Evolutionary conservation across 148 eudicot genomes (phyloP).

Genomic region (Polygonum aviculare): DNA sequence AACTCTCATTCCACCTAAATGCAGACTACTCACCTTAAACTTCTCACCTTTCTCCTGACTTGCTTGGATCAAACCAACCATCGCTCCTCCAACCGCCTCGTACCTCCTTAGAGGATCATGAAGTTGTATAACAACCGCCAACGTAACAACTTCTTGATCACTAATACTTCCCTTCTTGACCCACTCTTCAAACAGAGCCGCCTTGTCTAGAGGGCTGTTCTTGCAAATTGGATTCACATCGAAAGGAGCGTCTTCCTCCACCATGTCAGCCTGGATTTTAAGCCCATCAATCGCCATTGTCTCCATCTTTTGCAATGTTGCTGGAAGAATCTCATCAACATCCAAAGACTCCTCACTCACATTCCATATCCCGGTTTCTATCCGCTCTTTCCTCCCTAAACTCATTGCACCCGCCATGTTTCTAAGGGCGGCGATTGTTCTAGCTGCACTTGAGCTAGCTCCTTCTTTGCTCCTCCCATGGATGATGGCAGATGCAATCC

Average conservation of each 20-base stretch:
- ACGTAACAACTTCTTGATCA: constrained; percentile 22
- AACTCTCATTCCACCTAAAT: constrained; percentile 70
- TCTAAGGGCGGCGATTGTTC: constrained; percentile 59
- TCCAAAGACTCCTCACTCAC: constrained; percentile 54
- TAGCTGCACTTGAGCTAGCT: constrained; percentile 85
- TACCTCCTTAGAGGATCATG: constrained; percentile 81
- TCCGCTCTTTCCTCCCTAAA: constrained; percentile 68
- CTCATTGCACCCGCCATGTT: constrained; percentile 61
- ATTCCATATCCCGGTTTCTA: constrained; percentile 81
- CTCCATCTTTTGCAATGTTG: constrained; percentile 82
- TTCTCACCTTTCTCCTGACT: constrained; percentile 17
- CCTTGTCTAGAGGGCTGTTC: constrained; percentile 37
- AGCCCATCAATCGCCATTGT: constrained; percentile 70
- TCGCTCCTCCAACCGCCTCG: constrained; percentile 84
- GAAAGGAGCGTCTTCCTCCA: constrained; percentile 77
- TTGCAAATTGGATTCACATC: constrained; percentile 60
- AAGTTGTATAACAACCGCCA: constrained; percentile 45
- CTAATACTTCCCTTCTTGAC: constrained; percentile 20
- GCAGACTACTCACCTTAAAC: constrained; percentile 54
- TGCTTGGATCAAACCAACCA: constrained; percentile 54
- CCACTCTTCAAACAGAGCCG: constrained; percentile 76
- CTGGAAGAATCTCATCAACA: constrained; percentile 58
- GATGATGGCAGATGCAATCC: constrained; percentile 87
- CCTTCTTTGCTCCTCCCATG: constrained; percentile 90
- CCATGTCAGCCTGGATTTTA: constrained; percentile 70